Percentiles rank a stretch among this genome's conserved stretches.
phyloP scores from a whole-genome alignment of 2,329 filamentous ascomycete species.

The Exophiala lecanii-corni region DNA sequence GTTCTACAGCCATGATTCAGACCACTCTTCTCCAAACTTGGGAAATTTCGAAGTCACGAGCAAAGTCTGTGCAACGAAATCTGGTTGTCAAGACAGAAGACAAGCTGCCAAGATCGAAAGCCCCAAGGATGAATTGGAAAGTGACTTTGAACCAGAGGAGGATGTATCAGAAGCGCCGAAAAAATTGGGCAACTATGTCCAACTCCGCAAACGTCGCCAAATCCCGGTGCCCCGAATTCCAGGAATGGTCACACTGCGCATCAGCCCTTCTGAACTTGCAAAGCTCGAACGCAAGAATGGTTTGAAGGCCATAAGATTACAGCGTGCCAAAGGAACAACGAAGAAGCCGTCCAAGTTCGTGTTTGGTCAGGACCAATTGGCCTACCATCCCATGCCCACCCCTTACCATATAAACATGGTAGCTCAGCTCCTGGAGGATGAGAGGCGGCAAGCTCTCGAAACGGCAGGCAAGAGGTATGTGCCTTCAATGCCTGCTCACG shows the following conservation, averaged over 20 bases:
- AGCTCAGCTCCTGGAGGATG: constrained; percentile 8
- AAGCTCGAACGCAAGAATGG: background rate
- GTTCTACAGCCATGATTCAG: too few species aligned
- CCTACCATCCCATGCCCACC: background rate
- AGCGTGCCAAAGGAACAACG: background rate
- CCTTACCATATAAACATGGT: constrained; percentile 5
- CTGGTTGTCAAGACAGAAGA: background rate
- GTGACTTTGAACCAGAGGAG: background rate
- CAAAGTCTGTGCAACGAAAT: too few species aligned
- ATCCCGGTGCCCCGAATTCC: background rate
- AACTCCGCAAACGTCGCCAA: background rate
- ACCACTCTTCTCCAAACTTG: too few species aligned
- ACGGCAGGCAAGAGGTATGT: background rate
- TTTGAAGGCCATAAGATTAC: background rate
- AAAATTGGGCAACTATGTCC: background rate
- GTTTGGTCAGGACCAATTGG: constrained; percentile 14
- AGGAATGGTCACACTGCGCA: background rate
- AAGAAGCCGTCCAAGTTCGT: constrained; percentile 2
- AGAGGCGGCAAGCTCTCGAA: constrained; percentile 6
- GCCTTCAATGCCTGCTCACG: constrained; percentile 19
- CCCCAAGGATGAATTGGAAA: background rate
- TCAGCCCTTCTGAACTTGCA: background rate
- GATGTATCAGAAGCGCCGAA: background rate
- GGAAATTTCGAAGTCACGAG: too few species aligned
- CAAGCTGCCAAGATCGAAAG: background rate